A percentile compares a stretch with the other conserved stretches of the same genome.
Evolutionary conservation across 306 rosid genomes (phyloP).

Genomic region (Quercus alba): DNA sequence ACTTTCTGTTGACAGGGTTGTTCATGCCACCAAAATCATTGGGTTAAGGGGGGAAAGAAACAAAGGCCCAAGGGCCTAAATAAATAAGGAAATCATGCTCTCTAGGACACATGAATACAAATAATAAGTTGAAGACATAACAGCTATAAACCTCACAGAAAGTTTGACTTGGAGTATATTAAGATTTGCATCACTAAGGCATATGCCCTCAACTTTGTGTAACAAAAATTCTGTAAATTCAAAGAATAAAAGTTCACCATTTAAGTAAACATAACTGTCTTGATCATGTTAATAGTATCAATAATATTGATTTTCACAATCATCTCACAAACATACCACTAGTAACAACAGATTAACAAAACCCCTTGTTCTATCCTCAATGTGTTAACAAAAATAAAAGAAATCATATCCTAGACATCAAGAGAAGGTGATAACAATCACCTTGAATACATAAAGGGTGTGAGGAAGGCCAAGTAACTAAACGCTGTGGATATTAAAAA

Average conservation of each 20-base stretch:
- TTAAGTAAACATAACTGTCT: neutral
- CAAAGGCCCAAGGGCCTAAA: neutral
- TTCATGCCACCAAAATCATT: neutral
- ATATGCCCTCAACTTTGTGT: neutral
- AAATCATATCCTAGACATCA: neutral
- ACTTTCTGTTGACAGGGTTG: neutral
- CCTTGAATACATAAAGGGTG: neutral
- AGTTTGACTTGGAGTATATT: neutral
- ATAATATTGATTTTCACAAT: neutral
- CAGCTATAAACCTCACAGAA: neutral
- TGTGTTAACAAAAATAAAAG: neutral
- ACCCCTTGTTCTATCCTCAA: neutral
- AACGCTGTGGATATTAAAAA: neutral
- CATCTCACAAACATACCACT: neutral
- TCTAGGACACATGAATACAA: neutral
- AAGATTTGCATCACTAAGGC: neutral
- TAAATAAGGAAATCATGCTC: neutral
- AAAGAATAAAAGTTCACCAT: neutral
- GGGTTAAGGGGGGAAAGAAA: neutral
- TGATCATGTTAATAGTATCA: neutral
- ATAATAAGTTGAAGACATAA: neutral
- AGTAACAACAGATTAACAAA: neutral
- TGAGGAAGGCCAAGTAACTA: neutral
- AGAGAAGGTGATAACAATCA: neutral
- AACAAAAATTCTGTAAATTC: neutral